These are phyloP conservation scores for Vitis riparia DNA, from an alignment of 164 flowering plant genomes.

Conservation along the genomic window DNA sequence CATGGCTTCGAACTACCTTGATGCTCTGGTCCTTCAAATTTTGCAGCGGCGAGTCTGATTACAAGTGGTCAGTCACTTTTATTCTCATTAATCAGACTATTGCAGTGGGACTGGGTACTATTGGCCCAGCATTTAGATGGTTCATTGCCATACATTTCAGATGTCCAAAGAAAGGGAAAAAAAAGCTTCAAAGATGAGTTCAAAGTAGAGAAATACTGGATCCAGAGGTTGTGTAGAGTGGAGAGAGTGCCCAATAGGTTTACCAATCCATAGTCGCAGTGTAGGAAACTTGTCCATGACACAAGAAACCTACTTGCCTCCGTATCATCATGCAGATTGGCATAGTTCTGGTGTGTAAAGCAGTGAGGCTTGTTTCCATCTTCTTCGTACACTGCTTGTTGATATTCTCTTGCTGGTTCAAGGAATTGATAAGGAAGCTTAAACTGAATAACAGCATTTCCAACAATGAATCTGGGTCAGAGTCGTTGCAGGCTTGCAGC, in stretches of 20 bases:
- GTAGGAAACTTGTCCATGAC: slow-evolving; percentile 32
- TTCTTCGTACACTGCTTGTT: slow-evolving; percentile 24
- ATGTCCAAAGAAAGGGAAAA: slow-evolving; percentile 29
- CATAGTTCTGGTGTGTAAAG: slow-evolving; percentile 44
- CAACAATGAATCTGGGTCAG: slow-evolving; percentile 24
- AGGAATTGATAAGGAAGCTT: slow-evolving; percentile 9
- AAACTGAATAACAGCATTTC: slow-evolving; percentile 15
- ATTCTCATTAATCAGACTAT: slow-evolving; percentile 37
- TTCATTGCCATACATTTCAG: slow-evolving; percentile 38
- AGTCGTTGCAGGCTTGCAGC: slow-evolving; percentile 9
- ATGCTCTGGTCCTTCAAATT: slow-evolving; percentile 32
- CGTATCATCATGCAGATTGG: slow-evolving; percentile 39
- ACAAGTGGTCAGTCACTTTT: slow-evolving; percentile 53
- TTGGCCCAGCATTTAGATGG: slow-evolving; percentile 59
- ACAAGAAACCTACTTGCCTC: slow-evolving; percentile 8
- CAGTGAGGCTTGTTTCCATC: slow-evolving; percentile 34
- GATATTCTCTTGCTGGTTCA: slow-evolving; percentile 14
- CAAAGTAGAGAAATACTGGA: slow-evolving; percentile 50
- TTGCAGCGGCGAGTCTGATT: slow-evolving; percentile 57
- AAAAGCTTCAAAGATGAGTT: slow-evolving; percentile 15
- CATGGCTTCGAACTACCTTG: slow-evolving; percentile 37
- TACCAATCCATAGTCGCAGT: slow-evolving; percentile 21
- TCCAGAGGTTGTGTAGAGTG: slow-evolving; percentile 32
- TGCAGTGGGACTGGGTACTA: slow-evolving; percentile 48
- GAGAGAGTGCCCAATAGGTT: slow-evolving; percentile 38